phyloP scores from a whole-genome alignment of 768 basidiomycete species.

The Russula sp. region DNA sequence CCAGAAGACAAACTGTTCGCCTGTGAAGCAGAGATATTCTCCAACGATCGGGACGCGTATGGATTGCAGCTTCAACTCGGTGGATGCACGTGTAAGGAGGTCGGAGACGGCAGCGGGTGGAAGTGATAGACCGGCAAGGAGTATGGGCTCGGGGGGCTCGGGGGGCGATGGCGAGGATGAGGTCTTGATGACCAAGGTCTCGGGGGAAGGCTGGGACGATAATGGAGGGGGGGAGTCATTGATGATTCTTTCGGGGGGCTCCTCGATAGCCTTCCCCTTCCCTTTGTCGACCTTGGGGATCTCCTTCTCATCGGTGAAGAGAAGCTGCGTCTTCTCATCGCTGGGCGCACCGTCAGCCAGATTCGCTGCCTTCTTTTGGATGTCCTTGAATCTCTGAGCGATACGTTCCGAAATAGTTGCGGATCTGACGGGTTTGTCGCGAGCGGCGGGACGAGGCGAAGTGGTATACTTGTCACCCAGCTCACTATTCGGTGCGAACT shows the following conservation, averaged over 20 bases:
- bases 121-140: slow-evolving; percentile 70
- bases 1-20: slow-evolving; percentile 86
- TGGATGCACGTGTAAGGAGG: slow-evolving; percentile 62
- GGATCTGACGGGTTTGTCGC: slow-evolving; percentile 51
- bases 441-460: slow-evolving; percentile 65
- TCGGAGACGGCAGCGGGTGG: slow-evolving; percentile 56
- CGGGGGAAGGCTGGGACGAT: slow-evolving; percentile 53
- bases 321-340: slow-evolving; percentile 26
- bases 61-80: slow-evolving; percentile 61
- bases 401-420: slow-evolving; percentile 86
- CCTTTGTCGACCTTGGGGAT: slow-evolving; percentile 72
- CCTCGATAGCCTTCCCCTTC: slow-evolving; percentile 58
- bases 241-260: slow-evolving; percentile 28
- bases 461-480: slow-evolving; percentile 67
- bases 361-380: slow-evolving; percentile 48
- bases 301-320: slow-evolving; percentile 28
- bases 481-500: slow-evolving; percentile 72
- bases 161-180: slow-evolving; percentile 32
- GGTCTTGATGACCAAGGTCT: slow-evolving; percentile 31
- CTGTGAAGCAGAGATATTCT: slow-evolving; percentile 80
- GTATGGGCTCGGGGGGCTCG: slow-evolving; percentile 45
- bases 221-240: slow-evolving; percentile 52
- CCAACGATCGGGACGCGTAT: slow-evolving; percentile 74
- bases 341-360: slow-evolving; percentile 9
- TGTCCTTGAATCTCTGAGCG: slow-evolving; percentile 70